Base-by-base conservation (phyloP, 805 yeast species). In the Saccharomycopsis sp. region DNA sequence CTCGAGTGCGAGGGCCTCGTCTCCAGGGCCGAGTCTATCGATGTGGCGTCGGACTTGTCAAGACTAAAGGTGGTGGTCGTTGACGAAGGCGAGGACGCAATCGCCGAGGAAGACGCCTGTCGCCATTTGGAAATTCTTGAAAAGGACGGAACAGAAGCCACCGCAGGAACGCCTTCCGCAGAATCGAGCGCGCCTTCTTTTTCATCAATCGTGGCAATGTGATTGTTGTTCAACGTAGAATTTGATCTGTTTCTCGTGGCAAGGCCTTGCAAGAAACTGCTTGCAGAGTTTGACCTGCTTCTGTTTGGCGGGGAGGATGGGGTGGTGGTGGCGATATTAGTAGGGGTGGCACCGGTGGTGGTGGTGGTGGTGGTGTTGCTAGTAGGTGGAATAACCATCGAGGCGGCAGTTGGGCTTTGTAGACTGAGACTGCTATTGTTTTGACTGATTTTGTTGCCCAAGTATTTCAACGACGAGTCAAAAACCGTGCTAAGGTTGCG, bases 81-180 rank as follows among this genome's bases (percentile, higher is more conserved):
- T 6, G 29, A 12, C 5, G 41, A 20, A 2, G 21, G 9, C 8
- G 18, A 20, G 18, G 30, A 15, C 13, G 17, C 5, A 9, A 22
- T 22, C 16, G 39, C 13, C 12, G 43, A 34, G 7, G 23, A 12
- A 6, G 45, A 36, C 9, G 30, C 17, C 20, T 30, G 25, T 26
- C 44, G 36, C 49, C 49, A 46, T 19, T 33, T 22, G 30, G 42
- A 42, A 16, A 42, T 40, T 22, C 30, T 46, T n/a, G n/a, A n/a
- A n/a, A n/a, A n/a, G n/a, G n/a, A n/a, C n/a, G n/a, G n/a, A n/a
- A n/a, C n/a, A n/a, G n/a, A 9, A 10, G 5, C 7, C 5, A 10
- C 7, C 38, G 8, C 18, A 16, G 27, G 17, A 15, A 21, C n/a
- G 23, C 18, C 29, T 10, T 23, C 10, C 25, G 9, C 13, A 29